A percentile compares a stretch with the other conserved stretches of the same genome.
phyloP scores from a whole-genome alignment of 768 basidiomycete genomes.

The Leccinum olivaceopallidum region DNA sequence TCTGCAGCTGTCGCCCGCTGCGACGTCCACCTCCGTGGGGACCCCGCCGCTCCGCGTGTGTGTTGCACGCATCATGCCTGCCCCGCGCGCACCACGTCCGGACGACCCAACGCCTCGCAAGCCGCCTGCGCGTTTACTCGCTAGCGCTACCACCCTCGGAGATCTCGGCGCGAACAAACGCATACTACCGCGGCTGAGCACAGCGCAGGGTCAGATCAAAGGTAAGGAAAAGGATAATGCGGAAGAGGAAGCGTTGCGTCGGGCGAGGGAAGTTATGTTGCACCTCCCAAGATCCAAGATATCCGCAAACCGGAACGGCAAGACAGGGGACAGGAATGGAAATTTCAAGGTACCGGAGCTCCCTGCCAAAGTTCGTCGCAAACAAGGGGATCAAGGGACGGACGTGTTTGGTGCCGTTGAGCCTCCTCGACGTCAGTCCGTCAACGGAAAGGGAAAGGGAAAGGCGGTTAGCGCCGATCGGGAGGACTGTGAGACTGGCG shows the following conservation, averaged over 20 bases:
- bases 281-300: slow-evolving; percentile 34
- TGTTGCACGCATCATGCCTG: slow-evolving; percentile 58
- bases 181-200: slow-evolving; percentile 19
- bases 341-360: slow-evolving; percentile 52
- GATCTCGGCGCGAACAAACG: slow-evolving; percentile 25
- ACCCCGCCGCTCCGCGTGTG: slow-evolving; percentile 37
- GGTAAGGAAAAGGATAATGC: slow-evolving; percentile 17
- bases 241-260: slow-evolving; percentile 34
- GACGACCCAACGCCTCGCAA: slow-evolving; percentile 79
- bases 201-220: slow-evolving; percentile 11
- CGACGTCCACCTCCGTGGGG: slow-evolving; percentile 22
- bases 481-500: slow-evolving; percentile 19
- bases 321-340: slow-evolving; percentile 6
- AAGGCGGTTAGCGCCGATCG: slow-evolving; percentile 33
- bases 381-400: slow-evolving; percentile 22
- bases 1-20: slow-evolving; percentile 10
- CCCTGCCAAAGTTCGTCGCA: slow-evolving; percentile 33
- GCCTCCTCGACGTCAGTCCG: slow-evolving; percentile 10
- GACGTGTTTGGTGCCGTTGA: slow-evolving; percentile 33
- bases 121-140: slow-evolving; percentile 45
- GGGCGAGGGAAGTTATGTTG: slow-evolving; percentile 40
- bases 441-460: slow-evolving; percentile 41
- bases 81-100: slow-evolving; percentile 54
- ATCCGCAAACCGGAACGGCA: slow-evolving; percentile 7
- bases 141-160: slow-evolving; percentile 4